Conservation (phyloP, 176 grass and related monocot genomes). For the Zoysia japonica region DNA sequence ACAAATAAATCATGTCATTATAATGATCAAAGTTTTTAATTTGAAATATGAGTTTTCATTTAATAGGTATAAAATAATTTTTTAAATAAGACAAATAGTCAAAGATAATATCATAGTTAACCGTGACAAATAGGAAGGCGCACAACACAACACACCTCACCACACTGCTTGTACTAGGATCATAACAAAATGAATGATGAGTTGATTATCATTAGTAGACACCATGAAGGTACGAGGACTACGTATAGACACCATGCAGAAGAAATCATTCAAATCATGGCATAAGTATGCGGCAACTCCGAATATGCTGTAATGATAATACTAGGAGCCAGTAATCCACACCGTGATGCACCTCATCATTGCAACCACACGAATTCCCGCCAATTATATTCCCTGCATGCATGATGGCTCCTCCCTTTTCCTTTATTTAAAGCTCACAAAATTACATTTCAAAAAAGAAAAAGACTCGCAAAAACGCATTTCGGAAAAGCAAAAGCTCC, state of each 20-base stretch:
- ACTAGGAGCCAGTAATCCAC: not conserved
- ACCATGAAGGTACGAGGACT: not conserved
- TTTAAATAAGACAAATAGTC: too few relatives aligned
- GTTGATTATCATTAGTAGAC: not conserved
- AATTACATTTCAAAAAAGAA: not conserved
- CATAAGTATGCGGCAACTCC: not conserved
- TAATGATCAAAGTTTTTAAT: too few relatives aligned
- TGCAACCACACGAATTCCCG: not conserved
- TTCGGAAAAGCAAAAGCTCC: not conserved
- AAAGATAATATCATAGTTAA: too few relatives aligned
- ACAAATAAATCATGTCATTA: too few relatives aligned
- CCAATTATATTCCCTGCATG: not conserved
- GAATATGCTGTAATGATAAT: not conserved
- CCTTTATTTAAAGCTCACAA: not conserved
- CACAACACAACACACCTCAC: not conserved
- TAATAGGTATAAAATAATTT: too few relatives aligned
- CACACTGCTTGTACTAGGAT: not conserved
- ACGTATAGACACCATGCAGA: not conserved
- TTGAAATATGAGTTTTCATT: too few relatives aligned
- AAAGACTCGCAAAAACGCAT: not conserved
- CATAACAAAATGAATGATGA: not conserved
- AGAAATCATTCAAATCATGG: not conserved
- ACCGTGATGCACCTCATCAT: constrained; percentile 18
- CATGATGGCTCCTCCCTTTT: not conserved
- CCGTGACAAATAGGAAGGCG: too few relatives aligned